Conservation (phyloP, 768 basidiomycete genomes). For the Podaxis mareebaensis region DNA sequence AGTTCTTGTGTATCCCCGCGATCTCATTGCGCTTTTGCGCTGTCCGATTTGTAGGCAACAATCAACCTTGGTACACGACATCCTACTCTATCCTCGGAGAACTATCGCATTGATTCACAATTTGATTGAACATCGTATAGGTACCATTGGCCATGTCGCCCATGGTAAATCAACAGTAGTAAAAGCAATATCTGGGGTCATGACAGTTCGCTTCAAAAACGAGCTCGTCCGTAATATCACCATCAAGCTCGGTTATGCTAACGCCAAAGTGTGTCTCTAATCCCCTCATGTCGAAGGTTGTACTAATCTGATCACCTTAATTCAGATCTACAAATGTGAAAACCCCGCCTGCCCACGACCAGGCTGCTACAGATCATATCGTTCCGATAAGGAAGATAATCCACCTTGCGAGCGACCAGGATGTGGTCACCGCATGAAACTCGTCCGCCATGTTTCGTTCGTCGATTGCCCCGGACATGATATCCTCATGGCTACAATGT, state of each 20-base stretch:
- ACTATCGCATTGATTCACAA: slow-evolving; percentile 9
- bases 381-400: slow-evolving; percentile 90
- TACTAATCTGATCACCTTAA: slow-evolving; percentile 21
- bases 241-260: slow-evolving; percentile 98
- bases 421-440: slow-evolving; percentile 87
- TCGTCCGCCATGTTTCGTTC: slow-evolving; percentile 96
- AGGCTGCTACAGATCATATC: slow-evolving; percentile 92
- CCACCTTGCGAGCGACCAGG: slow-evolving; percentile 94
- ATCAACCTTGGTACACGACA: slow-evolving; percentile 79
- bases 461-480: slow-evolving; percentile 98
- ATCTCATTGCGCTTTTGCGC: neutral
- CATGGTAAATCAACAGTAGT: slow-evolving; percentile 97
- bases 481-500: slow-evolving; percentile 99
- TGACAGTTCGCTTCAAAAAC: slow-evolving; percentile 99
- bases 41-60: slow-evolving; percentile 67
- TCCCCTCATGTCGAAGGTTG: slow-evolving; percentile 2
- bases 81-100: slow-evolving; percentile 9
- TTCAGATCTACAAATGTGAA: slow-evolving; percentile 96
- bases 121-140: slow-evolving; percentile 39
- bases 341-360: slow-evolving; percentile 92
- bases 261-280: slow-evolving; percentile 78
- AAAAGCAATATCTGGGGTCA: slow-evolving; percentile 97
- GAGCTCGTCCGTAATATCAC: slow-evolving; percentile 99
- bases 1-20: neutral
- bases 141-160: slow-evolving; percentile 98